These are phyloP conservation scores for Glycine soja DNA, from an alignment of 306 rosid species.

Conservation along the genomic window DNA sequence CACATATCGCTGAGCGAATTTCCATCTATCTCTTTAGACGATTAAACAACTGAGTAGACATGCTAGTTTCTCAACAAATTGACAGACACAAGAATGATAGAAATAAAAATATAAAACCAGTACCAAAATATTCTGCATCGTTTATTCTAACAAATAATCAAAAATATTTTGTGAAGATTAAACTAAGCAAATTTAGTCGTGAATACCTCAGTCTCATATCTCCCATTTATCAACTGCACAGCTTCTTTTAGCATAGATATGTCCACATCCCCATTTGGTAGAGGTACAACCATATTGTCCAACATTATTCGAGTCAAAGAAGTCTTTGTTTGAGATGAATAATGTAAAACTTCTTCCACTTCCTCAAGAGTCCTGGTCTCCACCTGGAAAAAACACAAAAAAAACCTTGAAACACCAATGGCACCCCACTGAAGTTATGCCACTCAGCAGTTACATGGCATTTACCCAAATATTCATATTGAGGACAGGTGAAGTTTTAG, in stretches of 20 bases:
- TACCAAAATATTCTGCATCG: constrained; percentile 19
- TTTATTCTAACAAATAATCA: constrained; percentile 16
- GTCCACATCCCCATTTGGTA: constrained; percentile 77
- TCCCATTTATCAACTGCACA: constrained; percentile 71
- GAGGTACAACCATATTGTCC: constrained; percentile 96
- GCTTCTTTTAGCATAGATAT: constrained; percentile 87
- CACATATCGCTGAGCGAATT: background rate
- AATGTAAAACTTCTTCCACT: constrained; percentile 68
- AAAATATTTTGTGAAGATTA: constrained; percentile 18
- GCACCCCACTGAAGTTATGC: background rate
- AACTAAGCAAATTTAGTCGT: constrained; percentile 30
- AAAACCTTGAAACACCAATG: constrained; percentile 32
- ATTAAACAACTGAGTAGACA: background rate
- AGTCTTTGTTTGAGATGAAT: constrained; percentile 79
- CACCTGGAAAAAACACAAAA: constrained; percentile 62
- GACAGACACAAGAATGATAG: background rate
- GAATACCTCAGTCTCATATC: constrained; percentile 87
- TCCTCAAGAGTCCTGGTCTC: constrained; percentile 95
- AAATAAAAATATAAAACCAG: constrained; percentile 11
- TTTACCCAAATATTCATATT: background rate
- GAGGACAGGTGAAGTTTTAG: background rate
- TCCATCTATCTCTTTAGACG: background rate
- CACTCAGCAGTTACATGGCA: background rate
- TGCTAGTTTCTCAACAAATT: constrained; percentile 30
- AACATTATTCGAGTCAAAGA: constrained; percentile 86